Evolutionary conservation across 2,329 filamentous ascomycete genomes (phyloP).

Genomic region (Hortaea werneckii): DNA sequence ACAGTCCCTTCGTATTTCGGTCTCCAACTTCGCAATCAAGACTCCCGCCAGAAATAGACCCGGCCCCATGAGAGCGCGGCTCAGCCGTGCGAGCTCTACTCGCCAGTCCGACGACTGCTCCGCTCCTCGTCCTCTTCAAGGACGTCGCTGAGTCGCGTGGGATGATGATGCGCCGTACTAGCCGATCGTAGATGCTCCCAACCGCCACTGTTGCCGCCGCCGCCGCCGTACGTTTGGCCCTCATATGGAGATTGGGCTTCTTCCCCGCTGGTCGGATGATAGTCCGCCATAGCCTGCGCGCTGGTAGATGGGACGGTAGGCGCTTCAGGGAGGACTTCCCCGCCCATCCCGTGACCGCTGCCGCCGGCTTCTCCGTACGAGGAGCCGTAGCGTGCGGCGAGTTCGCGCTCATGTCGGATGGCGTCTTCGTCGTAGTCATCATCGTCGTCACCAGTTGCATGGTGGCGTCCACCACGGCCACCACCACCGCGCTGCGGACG

Average conservation of each 20-base stretch:
- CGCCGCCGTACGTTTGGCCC: background rate
- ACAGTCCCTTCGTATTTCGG: too few relatives aligned
- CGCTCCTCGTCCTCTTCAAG: conserved; percentile 66
- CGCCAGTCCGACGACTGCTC: conserved; percentile 23
- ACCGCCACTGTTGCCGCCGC: conserved; percentile 13
- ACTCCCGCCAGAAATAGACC: too few relatives aligned
- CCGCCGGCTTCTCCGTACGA: conserved; percentile 9
- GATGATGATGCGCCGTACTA: conserved; percentile 59
- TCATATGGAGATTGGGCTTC: conserved; percentile 2
- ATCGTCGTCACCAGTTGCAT: background rate
- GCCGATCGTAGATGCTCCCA: conserved; percentile 59
- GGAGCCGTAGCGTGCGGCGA: conserved; percentile 36
- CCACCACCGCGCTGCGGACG: conserved; percentile 11
- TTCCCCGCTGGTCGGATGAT: conserved; percentile 11
- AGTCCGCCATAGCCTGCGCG: conserved; percentile 24
- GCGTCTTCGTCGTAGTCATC: conserved; percentile 9
- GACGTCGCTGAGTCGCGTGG: conserved; percentile 79
- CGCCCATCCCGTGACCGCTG: background rate
- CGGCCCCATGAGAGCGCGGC: background rate
- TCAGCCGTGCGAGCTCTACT: conserved; percentile 1
- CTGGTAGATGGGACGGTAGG: conserved; percentile 20
- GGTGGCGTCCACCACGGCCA: background rate
- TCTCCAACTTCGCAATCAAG: too few relatives aligned
- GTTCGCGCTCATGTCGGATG: conserved; percentile 27
- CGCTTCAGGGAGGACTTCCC: conserved; percentile 19